A percentile compares a stretch with the other conserved stretches of the same genome.
phyloP scores from a whole-genome alignment of 2,329 filamentous ascomycete species.

The Epichloe amarillans region DNA sequence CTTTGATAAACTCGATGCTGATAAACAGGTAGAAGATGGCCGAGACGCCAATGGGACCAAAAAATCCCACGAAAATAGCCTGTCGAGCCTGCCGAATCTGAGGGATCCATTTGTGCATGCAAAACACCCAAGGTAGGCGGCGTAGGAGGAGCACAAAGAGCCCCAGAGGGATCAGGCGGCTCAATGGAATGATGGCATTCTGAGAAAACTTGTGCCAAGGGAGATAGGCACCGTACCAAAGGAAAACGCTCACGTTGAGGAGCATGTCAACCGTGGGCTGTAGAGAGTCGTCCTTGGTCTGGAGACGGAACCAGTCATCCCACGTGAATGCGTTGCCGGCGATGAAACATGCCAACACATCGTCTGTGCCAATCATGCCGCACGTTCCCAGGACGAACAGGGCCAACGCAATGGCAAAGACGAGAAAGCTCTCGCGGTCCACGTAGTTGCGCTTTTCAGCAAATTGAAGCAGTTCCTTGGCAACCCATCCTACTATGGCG shows the following conservation, averaged over 20 bases:
- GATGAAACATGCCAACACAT: conserved; percentile 84
- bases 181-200: conserved; percentile 58
- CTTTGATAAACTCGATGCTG: conserved; percentile 56
- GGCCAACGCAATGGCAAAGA: conserved; percentile 74
- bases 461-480: conserved; percentile 71
- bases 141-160: conserved; percentile 65
- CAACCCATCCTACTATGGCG: conserved; percentile 62
- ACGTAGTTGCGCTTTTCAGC: conserved; percentile 71
- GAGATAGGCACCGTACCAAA: conserved; percentile 80
- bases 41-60: conserved; percentile 82
- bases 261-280: conserved; percentile 93
- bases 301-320: conserved; percentile 87
- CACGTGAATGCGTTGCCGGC: conserved; percentile 85
- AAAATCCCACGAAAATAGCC: conserved; percentile 75
- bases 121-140: conserved; percentile 63
- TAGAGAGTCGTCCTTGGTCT: conserved; percentile 81
- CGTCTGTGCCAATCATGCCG: conserved; percentile 76
- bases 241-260: conserved; percentile 75
- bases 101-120: conserved; percentile 59
- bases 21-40: conserved; percentile 85
- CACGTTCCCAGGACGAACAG: conserved; percentile 81
- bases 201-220: conserved; percentile 61
- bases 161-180: conserved; percentile 59
- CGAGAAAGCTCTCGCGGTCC: conserved; percentile 75
- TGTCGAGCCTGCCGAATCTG: conserved; percentile 66